Evolutionary conservation across 2,329 filamentous ascomycete genomes (phyloP).

Genomic region (Aspergillus carbonarius): DNA sequence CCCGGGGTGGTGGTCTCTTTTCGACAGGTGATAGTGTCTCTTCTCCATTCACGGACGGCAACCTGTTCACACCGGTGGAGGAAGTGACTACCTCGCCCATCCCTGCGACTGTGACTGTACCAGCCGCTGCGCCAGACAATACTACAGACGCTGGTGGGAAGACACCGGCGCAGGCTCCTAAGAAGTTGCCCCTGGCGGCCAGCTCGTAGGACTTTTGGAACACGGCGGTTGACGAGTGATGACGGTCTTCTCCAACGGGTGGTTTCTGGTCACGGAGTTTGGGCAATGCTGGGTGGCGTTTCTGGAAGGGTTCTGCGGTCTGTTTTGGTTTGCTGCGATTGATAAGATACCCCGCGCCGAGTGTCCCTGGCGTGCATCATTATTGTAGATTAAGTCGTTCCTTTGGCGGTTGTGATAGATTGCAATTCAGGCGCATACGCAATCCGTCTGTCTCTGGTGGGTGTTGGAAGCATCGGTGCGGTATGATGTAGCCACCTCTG

Average conservation of each 20-base stretch:
- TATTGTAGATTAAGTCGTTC: background rate
- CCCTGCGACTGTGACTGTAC: background rate
- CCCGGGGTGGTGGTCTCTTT: slow-evolving; percentile 47
- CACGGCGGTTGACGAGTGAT: background rate
- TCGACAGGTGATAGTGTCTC: slow-evolving; percentile 33
- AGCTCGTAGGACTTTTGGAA: background rate
- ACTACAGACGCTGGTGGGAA: slow-evolving; percentile 25
- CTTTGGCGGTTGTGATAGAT: background rate
- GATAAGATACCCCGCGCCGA: slow-evolving; percentile 32
- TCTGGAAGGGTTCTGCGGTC: background rate
- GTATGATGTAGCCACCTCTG: background rate
- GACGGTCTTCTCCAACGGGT: background rate
- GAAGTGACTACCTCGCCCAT: slow-evolving; percentile 22
- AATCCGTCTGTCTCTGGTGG: background rate
- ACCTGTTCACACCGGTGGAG: slow-evolving; percentile 36
- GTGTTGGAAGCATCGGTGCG: background rate
- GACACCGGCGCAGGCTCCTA: slow-evolving; percentile 20
- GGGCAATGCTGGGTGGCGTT: slow-evolving; percentile 10
- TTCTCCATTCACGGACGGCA: slow-evolving; percentile 30
- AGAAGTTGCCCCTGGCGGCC: slow-evolving; percentile 23
- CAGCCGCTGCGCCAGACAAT: slow-evolving; percentile 22
- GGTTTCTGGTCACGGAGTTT: background rate
- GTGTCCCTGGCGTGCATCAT: background rate
- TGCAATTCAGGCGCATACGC: background rate
- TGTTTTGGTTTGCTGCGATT: slow-evolving; percentile 22